Percentiles rank a stretch among this genome's conserved stretches.
These are phyloP conservation scores for Astraeus odoratus DNA, from an alignment of 768 basidiomycete genomes.

Conservation along the genomic window DNA sequence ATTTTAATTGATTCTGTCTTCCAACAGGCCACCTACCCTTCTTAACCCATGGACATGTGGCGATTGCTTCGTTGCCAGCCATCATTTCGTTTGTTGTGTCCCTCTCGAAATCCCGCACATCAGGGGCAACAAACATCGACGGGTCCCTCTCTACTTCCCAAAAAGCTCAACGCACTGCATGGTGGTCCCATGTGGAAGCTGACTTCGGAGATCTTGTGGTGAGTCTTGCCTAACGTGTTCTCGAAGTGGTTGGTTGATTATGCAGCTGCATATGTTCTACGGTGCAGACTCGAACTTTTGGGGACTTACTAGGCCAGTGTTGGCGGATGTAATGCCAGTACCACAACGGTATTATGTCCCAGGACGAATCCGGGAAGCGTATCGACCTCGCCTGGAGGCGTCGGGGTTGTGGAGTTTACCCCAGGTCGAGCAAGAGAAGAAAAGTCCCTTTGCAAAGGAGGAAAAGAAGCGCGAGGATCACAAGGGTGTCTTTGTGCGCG, in stretches of 20 bases:
- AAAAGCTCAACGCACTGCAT: constrained; percentile 50
- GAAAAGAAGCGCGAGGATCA: constrained; percentile 29
- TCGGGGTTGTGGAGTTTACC: constrained; percentile 55
- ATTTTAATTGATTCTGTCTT: neutral
- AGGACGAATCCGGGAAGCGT: constrained; percentile 48
- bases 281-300: constrained; percentile 58
- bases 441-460: constrained; percentile 26
- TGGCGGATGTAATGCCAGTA: constrained; percentile 52
- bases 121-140: constrained; percentile 40
- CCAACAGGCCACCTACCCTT: constrained; percentile 64
- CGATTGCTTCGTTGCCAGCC: constrained; percentile 45
- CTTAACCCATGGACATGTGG: constrained; percentile 49
- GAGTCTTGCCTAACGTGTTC: constrained; percentile 22
- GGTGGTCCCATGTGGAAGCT: constrained; percentile 59
- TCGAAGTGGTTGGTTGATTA: constrained; percentile 2
- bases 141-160: constrained; percentile 37
- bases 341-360: constrained; percentile 76
- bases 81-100: constrained; percentile 61
- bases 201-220: constrained; percentile 69
- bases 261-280: constrained; percentile 58
- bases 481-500: constrained; percentile 38
- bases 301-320: constrained; percentile 43
- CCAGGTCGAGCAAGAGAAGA: constrained; percentile 34
- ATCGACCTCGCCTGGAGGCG: constrained; percentile 52
- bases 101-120: constrained; percentile 30